Evolutionary conservation across 768 basidiomycete species (phyloP), one percentile per base, ranked within the genome.

Genomic region (Pleurotus tuoliensis): DNA sequence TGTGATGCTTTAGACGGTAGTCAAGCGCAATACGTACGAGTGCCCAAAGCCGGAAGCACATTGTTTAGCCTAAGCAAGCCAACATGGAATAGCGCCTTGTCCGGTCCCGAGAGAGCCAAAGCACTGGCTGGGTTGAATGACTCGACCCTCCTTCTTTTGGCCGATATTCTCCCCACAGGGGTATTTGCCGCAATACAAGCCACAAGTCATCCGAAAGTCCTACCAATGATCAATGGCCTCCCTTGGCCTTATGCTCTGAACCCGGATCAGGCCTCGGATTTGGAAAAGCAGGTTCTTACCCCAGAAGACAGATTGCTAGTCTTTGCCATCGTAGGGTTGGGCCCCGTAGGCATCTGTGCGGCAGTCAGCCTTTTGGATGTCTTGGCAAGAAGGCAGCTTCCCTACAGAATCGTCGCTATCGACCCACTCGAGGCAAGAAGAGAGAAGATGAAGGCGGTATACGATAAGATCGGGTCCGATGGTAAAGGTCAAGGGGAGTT

Each of bases 141-240:
- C 61, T 81, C 79, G 39, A 87, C 88, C 1, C 72, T 91, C 45
- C 76, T 92, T 18, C 72, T 92, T 55, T 73, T 92, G 6, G 86
- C 87, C 8, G 90, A 92, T 63, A 90, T 91, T 63, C 76, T 91
- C 12, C 90, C 90, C 3, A 92, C 90, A 0, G 89, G 88, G 3
- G 81, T 87, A 13, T 92, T 90, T 62, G 89, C 89, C 7, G 86
- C 85, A 2, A 64, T 84, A 56, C 90, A 91, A 66, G 83, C 83
- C 2, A 63, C 90, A 57, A 82, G 83, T 57, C 88, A 92, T 63
- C 84, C 88, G 3, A 92, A 91, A 69, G 72, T 84, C 4, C 71
- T 76, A 16, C 82, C 88, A 7, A 74, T 86, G 22, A 61, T 88
- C 48, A 82, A 77, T 0, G 83, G 82, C 2, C 73, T 65, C 39